Conservation (phyloP, 768 basidiomycete genomes). For the Agaricus subrufescens region DNA sequence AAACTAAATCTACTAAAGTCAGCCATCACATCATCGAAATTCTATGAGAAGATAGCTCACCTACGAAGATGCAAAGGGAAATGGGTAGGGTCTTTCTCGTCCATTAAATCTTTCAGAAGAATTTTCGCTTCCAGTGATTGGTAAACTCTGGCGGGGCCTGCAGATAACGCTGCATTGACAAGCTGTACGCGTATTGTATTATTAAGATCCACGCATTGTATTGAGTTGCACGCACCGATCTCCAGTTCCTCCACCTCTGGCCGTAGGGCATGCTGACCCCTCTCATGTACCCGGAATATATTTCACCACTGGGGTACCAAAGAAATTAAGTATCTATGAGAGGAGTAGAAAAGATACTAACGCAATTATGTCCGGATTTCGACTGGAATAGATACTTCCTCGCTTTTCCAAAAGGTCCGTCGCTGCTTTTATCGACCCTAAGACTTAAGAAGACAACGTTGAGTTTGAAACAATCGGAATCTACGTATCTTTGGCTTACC, state of each 20-base stretch:
- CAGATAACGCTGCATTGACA: conserved; percentile 18
- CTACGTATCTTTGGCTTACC: neutral
- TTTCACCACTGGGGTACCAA: conserved; percentile 15
- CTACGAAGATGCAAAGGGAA: conserved; percentile 15
- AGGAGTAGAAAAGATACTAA: neutral
- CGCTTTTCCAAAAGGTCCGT: conserved; percentile 27
- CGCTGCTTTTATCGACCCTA: conserved; percentile 22
- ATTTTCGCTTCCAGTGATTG: conserved; percentile 19
- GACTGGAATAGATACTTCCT: conserved; percentile 27
- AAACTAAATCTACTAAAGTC: no score
- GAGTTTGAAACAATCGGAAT: no score
- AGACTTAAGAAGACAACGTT: conserved; percentile 10
- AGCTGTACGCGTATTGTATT: conserved; percentile 10
- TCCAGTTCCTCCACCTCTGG: conserved; percentile 26
- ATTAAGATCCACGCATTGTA: neutral
- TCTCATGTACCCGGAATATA: conserved; percentile 24
- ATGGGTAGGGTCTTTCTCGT: conserved; percentile 7
- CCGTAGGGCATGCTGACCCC: conserved; percentile 27
- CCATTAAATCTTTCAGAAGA: conserved; percentile 16
- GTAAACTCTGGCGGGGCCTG: conserved; percentile 17
- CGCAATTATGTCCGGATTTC: conserved; percentile 25
- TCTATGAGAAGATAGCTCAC: conserved; percentile 6
- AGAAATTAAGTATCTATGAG: neutral
- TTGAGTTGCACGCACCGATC: conserved; percentile 19
- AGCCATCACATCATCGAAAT: no score